A percentile compares a stretch with the other conserved stretches of the same genome.
Evolutionary conservation across 345 rosid genomes (phyloP).

Genomic region (Arabidopsis suecica): DNA sequence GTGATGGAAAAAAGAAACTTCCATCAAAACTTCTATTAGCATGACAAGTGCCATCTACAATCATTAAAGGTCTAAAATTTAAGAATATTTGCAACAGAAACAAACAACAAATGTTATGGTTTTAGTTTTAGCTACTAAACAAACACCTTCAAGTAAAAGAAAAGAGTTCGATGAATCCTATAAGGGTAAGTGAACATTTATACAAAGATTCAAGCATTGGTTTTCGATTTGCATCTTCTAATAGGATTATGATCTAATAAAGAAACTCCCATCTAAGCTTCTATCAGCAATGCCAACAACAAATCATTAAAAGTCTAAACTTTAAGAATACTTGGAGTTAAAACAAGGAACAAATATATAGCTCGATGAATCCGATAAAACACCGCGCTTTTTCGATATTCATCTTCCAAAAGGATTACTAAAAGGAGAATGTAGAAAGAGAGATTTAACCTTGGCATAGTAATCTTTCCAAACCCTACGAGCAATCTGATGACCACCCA

Average conservation of each 20-base stretch:
- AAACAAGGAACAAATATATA: no score
- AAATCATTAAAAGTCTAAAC: no score
- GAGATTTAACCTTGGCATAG: slow-evolving; percentile 65
- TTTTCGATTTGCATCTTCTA: neutral
- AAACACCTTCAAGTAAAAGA: slow-evolving; percentile 23
- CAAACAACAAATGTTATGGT: no score
- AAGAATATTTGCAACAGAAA: no score
- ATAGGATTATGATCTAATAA: no score
- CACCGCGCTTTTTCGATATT: no score
- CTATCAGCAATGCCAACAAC: no score
- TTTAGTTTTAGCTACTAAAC: slow-evolving; percentile 34
- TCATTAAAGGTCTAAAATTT: neutral
- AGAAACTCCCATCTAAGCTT: no score
- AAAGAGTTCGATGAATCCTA: neutral
- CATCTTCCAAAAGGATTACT: neutral
- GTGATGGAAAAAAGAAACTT: neutral
- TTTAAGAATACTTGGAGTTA: no score
- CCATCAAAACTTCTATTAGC: neutral
- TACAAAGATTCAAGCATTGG: neutral
- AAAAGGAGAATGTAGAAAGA: neutral
- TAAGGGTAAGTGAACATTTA: neutral
- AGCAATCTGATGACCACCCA: slow-evolving; percentile 92
- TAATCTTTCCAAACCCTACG: slow-evolving; percentile 89
- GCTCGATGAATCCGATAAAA: neutral
- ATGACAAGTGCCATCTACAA: neutral